phyloP scores from a whole-genome alignment of 176 grass and related monocot genomes.

The Urochloa ruziziensis region DNA sequence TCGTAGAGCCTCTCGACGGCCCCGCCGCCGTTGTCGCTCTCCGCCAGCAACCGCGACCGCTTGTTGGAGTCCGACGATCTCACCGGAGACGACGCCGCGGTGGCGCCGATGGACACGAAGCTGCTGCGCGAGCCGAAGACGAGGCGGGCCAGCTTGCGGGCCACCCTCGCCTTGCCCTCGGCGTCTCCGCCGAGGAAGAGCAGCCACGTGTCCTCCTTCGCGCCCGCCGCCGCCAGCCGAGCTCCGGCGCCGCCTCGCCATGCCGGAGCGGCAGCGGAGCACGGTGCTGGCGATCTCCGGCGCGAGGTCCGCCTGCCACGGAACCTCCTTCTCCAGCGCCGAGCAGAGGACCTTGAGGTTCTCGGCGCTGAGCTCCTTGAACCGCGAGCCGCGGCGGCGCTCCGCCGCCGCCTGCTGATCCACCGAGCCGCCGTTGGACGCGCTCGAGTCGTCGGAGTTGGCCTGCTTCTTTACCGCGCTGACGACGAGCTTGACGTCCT shows the following conservation, averaged over 20 bases:
- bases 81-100: conserved; percentile 25
- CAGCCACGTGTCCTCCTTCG: conserved; percentile 81
- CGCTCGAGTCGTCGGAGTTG: conserved; percentile 47
- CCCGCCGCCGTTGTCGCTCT: neutral
- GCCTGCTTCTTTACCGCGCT: conserved; percentile 28
- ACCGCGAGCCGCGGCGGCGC: conserved; percentile 40
- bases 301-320: conserved; percentile 61
- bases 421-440: conserved; percentile 36
- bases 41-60: conserved; percentile 30
- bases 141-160: conserved; percentile 59
- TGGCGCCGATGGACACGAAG: conserved; percentile 39
- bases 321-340: conserved; percentile 67
- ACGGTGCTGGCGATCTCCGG: conserved; percentile 70
- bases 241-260: conserved; percentile 28
- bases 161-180: conserved; percentile 56
- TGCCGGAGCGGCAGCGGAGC: conserved; percentile 74
- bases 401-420: conserved; percentile 44
- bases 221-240: neutral
- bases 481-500: conserved; percentile 3
- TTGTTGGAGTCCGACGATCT: conserved; percentile 39
- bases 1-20: conserved; percentile 54
- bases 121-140: conserved; percentile 61
- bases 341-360: conserved; percentile 70
- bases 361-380: conserved; percentile 79
- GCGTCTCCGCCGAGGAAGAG: conserved; percentile 59